Base-by-base conservation (phyloP, 495 filamentous ascomycete genomes). In the Durotheca rogersii region DNA sequence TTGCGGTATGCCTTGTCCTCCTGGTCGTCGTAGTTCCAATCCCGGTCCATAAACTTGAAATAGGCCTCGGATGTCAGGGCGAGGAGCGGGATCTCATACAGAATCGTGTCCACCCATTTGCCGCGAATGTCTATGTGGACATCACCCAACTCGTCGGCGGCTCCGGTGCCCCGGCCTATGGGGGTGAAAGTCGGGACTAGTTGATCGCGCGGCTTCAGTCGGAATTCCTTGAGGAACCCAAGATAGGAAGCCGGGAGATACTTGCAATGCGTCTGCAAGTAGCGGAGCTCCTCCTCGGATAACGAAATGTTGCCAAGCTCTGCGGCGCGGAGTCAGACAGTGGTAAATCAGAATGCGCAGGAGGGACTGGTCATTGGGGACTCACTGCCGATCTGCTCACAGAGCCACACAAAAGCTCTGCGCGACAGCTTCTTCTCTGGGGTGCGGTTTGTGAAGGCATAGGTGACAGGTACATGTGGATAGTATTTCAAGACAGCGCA, bases 1-100 rank as follows among this genome's bases (percentile, higher is more conserved):
- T 98, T 98, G 0, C 76, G 68, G 29, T 71, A 79, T 7, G 94
- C 93, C 51, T 85, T 84, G 15, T 95, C 87, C 55, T 93, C 85
- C 67, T 98, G 93, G 0, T 80, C 81, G 6, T 83, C 76, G 55
- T 96, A 84, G 37, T 77, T 81, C 93, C 93, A 98, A 61, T 95
- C 90, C 30, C 69, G 83, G 58, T 96, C 86, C 70, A 86, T 85
- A 74, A 95, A 96, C 69, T 85, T 88, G 80, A 98, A 98, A 69
- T 96, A 97, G 19, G 94, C 89, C 66, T 98, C 91, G 53, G 89
- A 95, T 1, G 90, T 87, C 45, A 98, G 70, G 1, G 94, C 88
- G 14, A 98, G 80, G 17, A 98, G 75, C 0, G 93, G 94, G 48
- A 97, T 95, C 72, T 98, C 93, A 68, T 98, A 98, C 38, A 98